These are phyloP conservation scores for Boehmeria nivea DNA, from an alignment of 306 rosid genomes.

Conservation along the genomic window DNA sequence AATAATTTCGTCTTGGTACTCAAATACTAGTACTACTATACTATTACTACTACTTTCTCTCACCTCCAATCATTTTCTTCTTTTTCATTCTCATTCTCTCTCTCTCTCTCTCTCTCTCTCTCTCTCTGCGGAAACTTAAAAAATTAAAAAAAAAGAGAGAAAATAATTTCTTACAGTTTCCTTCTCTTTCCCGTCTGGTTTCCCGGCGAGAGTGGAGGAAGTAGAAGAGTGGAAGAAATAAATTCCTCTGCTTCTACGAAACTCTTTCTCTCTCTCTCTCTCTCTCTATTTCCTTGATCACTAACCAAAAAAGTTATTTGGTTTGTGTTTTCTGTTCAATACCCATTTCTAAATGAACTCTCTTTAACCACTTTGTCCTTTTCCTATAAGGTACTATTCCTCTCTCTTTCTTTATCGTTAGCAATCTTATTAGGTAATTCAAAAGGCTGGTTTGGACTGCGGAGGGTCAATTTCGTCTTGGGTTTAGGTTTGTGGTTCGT, in stretches of 20 bases:
- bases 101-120: neutral
- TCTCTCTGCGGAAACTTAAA: neutral
- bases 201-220: constrained; percentile 77
- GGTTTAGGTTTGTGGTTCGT: neutral
- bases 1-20: too few relatives aligned
- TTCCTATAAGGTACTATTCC: constrained; percentile 23
- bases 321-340: constrained; percentile 10
- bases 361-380: constrained; percentile 19
- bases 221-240: constrained; percentile 79
- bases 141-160: neutral
- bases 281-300: constrained; percentile 30
- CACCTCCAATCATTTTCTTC: constrained; percentile 71
- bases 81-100: neutral
- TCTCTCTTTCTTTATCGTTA: constrained; percentile 10
- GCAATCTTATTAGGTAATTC: constrained; percentile 28
- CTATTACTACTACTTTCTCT: constrained; percentile 29
- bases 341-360: constrained; percentile 22
- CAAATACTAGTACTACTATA: too few relatives aligned
- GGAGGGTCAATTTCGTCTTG: constrained; percentile 6
- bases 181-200: constrained; percentile 44
- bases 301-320: constrained; percentile 6
- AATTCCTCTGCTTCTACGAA: constrained; percentile 89
- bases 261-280: constrained; percentile 26
- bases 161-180: constrained; percentile 9
- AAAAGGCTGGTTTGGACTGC: neutral